Conservation (phyloP, 306 rosid species). For the Inga oerstediana region DNA sequence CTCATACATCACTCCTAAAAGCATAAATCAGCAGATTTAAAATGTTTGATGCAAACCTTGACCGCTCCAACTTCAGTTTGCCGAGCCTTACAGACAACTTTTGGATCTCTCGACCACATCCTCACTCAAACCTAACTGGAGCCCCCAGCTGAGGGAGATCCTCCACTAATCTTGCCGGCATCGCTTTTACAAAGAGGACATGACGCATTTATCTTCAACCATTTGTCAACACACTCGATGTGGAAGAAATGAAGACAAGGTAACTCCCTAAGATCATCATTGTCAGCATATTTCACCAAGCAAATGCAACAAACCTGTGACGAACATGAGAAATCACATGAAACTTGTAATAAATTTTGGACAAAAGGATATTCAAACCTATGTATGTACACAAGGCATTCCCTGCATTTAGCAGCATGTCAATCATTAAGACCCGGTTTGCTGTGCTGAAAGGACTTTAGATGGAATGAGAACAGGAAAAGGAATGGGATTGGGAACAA, state of each 20-base stretch:
- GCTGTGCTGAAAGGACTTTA: background rate
- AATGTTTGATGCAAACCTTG: background rate
- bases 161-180: constrained; percentile 41
- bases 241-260: constrained; percentile 77
- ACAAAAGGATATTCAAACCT: background rate
- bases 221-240: constrained; percentile 69
- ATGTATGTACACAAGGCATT: background rate
- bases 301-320: constrained; percentile 77
- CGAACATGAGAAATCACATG: constrained; percentile 15
- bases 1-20: constrained; percentile 5
- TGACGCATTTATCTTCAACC: constrained; percentile 76
- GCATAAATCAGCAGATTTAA: background rate
- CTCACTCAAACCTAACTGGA: constrained; percentile 46
- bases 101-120: background rate
- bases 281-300: constrained; percentile 63
- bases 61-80: constrained; percentile 10
- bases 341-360: background rate
- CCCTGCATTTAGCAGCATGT: background rate
- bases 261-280: constrained; percentile 72
- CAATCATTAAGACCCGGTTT: background rate
- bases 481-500: background rate
- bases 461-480: background rate
- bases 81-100: background rate
- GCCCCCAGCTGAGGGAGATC: constrained; percentile 40
- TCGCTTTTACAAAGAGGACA: constrained; percentile 78